A percentile compares a stretch with the other conserved stretches of the same genome.
These are phyloP conservation scores for Choanephora cucurbitarum DNA, from an alignment of 371 early-diverging fungal species.

Conservation along the genomic window DNA sequence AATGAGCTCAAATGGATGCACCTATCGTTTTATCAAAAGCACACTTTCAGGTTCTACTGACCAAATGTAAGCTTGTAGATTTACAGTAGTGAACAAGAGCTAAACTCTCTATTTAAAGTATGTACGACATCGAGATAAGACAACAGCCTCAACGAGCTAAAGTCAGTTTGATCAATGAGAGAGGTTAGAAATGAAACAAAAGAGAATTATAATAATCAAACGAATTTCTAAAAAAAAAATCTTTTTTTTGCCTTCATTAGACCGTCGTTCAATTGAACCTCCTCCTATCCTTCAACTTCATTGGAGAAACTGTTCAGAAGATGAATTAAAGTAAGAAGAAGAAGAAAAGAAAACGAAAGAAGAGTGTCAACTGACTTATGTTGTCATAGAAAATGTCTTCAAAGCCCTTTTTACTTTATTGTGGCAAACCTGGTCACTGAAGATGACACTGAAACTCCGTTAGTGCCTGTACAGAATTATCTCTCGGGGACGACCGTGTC, in stretches of 20 bases:
- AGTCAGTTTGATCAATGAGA: slow-evolving; percentile 29
- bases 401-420: slow-evolving; percentile 52
- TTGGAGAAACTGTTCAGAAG: slow-evolving; percentile 35
- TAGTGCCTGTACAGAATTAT: slow-evolving; percentile 26
- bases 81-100: background rate
- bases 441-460: slow-evolving; percentile 13
- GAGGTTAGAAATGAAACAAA: no score
- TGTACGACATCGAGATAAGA: slow-evolving; percentile 14
- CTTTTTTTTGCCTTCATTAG: slow-evolving; percentile 18
- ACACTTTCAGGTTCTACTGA: background rate
- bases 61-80: background rate
- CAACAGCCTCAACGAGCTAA: slow-evolving; percentile 31
- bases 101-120: background rate
- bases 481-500: slow-evolving; percentile 79
- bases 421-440: slow-evolving; percentile 43
- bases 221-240: no score
- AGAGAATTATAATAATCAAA: no score
- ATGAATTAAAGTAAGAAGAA: slow-evolving; percentile 45
- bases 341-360: background rate
- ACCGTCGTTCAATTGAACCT: slow-evolving; percentile 53
- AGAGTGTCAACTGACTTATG: no score
- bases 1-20: slow-evolving; percentile 10
- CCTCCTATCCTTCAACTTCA: slow-evolving; percentile 50
- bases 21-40: slow-evolving; percentile 13
- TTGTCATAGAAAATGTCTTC: slow-evolving; percentile 52